Base-by-base conservation (phyloP, 805 yeast genomes). In the Saturnispora kantuleensis region DNA sequence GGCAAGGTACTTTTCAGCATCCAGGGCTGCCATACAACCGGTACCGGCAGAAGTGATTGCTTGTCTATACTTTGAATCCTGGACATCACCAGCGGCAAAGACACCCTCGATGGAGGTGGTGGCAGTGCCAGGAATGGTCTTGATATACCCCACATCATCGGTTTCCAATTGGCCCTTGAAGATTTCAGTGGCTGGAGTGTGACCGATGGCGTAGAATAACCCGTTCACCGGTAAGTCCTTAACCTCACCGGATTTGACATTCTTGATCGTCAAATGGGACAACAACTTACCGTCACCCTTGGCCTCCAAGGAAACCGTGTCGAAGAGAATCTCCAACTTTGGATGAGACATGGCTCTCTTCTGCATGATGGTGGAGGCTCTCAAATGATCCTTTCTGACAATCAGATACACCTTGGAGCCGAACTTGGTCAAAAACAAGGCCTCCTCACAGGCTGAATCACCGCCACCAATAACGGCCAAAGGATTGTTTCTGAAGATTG, bases 1-100 rank as follows among this genome's bases (percentile, higher is more conserved):
- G 38, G 90, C 69, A 50, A 89, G 63, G 65, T 74, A 84, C 64
- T 78, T 82, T 70, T 89, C 97, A 60, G 90, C 86, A 59, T 93
- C 97, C 50, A 93, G 76, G 49, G 95, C 98, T 58, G 98, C 98
- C 97, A 89, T 90, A 75, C 98, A 93, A 52, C 98, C 98, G 51
- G 96, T 76, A 61, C 98, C 98, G n/a, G 98, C 98, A 64, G 97
- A 88, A 35, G 98, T 93, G 62, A 93, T 87, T 47, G 98, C 98
- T 73, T 93, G 98, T 79, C 98, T 86, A 69, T 90, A 93, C 64
- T 77, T 78, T 66, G 86, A 82, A 69, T 93, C 98, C 69, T 93
- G 98, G 47, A 93, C 98, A 62, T 93, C 98, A 69, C 98, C 98
- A 48, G 98, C 98, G 49, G 98, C 98, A 56, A 84, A 93, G 50